Evolutionary conservation across 352 stramenopile species (phyloP), one percentile per base, ranked within the genome.

Genomic region (Thraustochytrium striatum): DNA sequence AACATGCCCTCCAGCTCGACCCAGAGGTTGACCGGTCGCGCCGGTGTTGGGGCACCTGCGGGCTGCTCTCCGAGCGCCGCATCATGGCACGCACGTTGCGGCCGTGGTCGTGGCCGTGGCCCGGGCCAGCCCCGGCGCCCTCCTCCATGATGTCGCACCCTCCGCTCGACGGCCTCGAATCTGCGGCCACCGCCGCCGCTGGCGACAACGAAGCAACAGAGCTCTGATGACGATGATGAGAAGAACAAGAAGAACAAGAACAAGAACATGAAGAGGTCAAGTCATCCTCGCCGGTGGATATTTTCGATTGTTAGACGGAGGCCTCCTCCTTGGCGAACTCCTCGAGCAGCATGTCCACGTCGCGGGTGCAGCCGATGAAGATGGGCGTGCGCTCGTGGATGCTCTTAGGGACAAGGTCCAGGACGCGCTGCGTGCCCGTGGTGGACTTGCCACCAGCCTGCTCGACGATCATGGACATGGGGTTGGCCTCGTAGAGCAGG

Each of bases 401-500:
- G 83, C 89, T 72, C 75, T 90, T 93, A 62, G 96, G 96, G 35
- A 94, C 79, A 52, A 98, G 83, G 72, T 98, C 94, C 41, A 98
- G 86, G 35, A 98, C 93, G 52, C 93, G 88, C 84, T 94, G 86
- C 41, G 9, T 61, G 84, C 95, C 96, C 25, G 94, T 98, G 30
- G 92, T 98, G 57, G 95, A 91, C 72, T 97, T 91, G 58, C 95
- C 95, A 70, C 95, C 95, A 69, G 95, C 95, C 86, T 98, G 91
- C 83, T 99, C 95, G 73, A 98, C 94, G 84, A 99, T 97, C 85
- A 98, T 94, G 61, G 95, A 96, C 96, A 99, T 99, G n/a, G 96
- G 95, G 89, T 98, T 98, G 85, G 92, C 95, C 86, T 99, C 95
- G 87, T 99, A 99, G 5, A 99, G 90, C 73, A 98, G 88, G 87